These are phyloP conservation scores for Malassezia caprae DNA, from an alignment of 1,284 basidiomycete genomes.

Conservation along the genomic window DNA sequence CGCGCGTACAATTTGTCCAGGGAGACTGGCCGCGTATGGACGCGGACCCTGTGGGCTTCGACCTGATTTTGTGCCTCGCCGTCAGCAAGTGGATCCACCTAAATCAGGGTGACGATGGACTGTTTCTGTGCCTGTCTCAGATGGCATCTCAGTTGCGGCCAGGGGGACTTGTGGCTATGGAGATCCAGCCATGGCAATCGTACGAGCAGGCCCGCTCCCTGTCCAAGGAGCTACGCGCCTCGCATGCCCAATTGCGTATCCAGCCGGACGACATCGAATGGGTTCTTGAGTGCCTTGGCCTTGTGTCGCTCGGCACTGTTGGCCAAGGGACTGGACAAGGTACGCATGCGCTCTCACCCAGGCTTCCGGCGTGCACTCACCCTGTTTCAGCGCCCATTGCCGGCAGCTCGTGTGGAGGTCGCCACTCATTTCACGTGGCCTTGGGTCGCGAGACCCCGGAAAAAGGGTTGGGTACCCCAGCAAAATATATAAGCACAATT, in stretches of 20 bases:
- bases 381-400: neutral
- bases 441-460: slow-evolving; percentile 7
- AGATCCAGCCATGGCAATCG: slow-evolving; percentile 20
- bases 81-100: slow-evolving; percentile 23
- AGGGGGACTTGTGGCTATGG: slow-evolving; percentile 15
- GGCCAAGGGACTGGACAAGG: slow-evolving; percentile 8
- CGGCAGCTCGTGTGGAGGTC: neutral
- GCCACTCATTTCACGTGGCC: slow-evolving; percentile 3
- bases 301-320: neutral
- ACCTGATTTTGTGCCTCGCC: slow-evolving; percentile 12
- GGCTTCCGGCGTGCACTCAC: slow-evolving; percentile 10
- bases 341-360: slow-evolving; percentile 4
- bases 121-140: slow-evolving; percentile 12
- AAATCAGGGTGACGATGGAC: slow-evolving; percentile 14
- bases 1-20: neutral
- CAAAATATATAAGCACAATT: neutral
- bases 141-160: slow-evolving; percentile 5
- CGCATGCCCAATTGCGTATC: slow-evolving; percentile 7
- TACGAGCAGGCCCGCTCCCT: slow-evolving; percentile 19
- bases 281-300: neutral
- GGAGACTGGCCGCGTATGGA: slow-evolving; percentile 8
- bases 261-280: slow-evolving; percentile 11
- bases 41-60: slow-evolving; percentile 1
- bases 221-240: slow-evolving; percentile 7
- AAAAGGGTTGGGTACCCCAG: neutral